Evolutionary conservation across 768 basidiomycete genomes (phyloP), one percentile per base, ranked within the genome.

Genomic region (Cystofilobasidium ferigula): DNA sequence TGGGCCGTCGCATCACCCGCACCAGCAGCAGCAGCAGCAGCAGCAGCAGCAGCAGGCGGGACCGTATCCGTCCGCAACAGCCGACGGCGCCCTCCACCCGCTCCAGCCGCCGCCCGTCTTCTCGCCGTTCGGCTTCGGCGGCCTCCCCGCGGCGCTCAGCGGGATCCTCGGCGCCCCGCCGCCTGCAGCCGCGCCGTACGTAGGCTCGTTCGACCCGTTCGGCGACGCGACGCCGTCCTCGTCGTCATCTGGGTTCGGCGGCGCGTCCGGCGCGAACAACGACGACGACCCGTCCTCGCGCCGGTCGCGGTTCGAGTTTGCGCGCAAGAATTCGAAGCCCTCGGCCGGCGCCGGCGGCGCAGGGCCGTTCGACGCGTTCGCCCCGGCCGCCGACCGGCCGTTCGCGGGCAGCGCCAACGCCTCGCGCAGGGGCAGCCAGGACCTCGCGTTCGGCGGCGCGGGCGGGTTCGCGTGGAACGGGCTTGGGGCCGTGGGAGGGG

Each of bases 131-230:
- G 67, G 61, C 10, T 64, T 59, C 45, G 57, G n/a, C n/a, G n/a
- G 40, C 26, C 36, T 54, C 4, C 24, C 62, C 8, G 30, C 62
- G 14, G 40, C 42, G 30, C 51, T 54, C 28, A 28, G 51, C 14
- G 51, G 51, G 2, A 54, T 54, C 51, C 51, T 54, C 51, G 60
- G 42, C 40, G 34, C 48, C n/a, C n/a, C n/a, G 22, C 45, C 57
- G 22, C 20, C 47, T 32, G 43, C 20, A 10, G 51, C 56, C 34
- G 58, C 32, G 28, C 59, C 60, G n/a, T 74, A 74, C 61, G 48
- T 66, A 3, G 73, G 73, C 38, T 69, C 70, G n/a, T 74, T 74
- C 58, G 73, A 74, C 35, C 73, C 73, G 10, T 74, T 72, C 63
- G 68, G 69, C 1, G 73, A 73, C 26, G 54, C 54, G 24, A 30